A percentile compares a stretch with the other conserved stretches of the same genome.
Evolutionary conservation across 106 monocot species (phyloP).

Genomic region (Triglochin maritima): DNA sequence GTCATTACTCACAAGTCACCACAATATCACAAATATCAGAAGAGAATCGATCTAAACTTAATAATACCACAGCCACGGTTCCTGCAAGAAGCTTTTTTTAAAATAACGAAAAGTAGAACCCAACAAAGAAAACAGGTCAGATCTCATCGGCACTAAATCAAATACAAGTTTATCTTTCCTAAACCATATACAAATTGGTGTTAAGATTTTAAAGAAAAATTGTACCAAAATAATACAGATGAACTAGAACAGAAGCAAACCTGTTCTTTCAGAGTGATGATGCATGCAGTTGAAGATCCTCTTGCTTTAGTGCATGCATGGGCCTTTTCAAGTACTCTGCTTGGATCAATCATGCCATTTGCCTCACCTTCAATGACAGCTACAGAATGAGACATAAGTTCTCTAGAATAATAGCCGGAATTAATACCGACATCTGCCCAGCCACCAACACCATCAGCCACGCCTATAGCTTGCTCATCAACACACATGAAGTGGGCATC

Average conservation of each 20-base stretch:
- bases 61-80: neutral
- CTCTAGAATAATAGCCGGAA: conserved; percentile 80
- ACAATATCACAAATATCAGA: too few relatives aligned
- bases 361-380: conserved; percentile 75
- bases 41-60: too few relatives aligned
- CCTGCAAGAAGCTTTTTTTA: neutral
- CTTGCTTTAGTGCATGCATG: conserved; percentile 65
- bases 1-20: too few relatives aligned
- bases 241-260: conserved; percentile 21
- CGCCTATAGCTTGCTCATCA: conserved; percentile 73
- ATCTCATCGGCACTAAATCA: too few relatives aligned
- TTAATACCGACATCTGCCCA: conserved; percentile 93
- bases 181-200: neutral
- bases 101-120: too few relatives aligned
- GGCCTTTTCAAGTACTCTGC: conserved; percentile 77
- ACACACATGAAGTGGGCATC: conserved; percentile 93
- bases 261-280: conserved; percentile 70
- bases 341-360: conserved; percentile 72
- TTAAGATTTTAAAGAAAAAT: neutral
- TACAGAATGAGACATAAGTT: conserved; percentile 78
- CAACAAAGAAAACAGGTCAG: neutral
- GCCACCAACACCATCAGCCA: conserved; percentile 98
- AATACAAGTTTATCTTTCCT: too few relatives aligned
- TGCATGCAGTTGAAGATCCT: conserved; percentile 96
- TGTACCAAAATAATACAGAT: neutral